phyloP scores from a whole-genome alignment of 495 filamentous ascomycete genomes.

The Venustampulla echinocandica region DNA sequence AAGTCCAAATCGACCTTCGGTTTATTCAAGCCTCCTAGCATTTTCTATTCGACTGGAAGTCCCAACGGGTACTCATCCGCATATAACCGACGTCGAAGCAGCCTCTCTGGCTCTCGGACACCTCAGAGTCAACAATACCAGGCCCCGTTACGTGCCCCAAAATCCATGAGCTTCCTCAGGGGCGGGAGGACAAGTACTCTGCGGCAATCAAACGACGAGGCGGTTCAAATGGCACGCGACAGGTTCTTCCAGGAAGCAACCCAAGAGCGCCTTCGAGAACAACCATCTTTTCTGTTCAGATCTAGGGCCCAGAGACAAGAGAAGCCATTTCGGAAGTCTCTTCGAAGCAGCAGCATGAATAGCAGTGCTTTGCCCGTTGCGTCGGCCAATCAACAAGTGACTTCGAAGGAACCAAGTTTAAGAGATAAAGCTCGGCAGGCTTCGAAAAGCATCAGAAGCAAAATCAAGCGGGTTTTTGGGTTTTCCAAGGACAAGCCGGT shows the following conservation, averaged over 20 bases:
- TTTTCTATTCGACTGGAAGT: conserved; percentile 21
- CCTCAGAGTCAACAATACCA: conserved; percentile 7
- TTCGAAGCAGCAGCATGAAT: conserved; percentile 41
- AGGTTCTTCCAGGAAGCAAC: conserved; percentile 36
- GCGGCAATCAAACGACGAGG: conserved; percentile 34
- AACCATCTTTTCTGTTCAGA: conserved; percentile 41
- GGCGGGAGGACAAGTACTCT: conserved; percentile 24
- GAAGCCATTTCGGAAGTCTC: conserved; percentile 50
- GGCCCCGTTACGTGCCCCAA: conserved; percentile 26
- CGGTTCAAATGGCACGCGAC: conserved; percentile 38
- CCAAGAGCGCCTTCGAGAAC: conserved; percentile 28
- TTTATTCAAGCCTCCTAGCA: conserved; percentile 35
- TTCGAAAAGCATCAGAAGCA: conserved; percentile 52
- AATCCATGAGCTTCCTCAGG: conserved; percentile 57
- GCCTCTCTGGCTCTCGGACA: conserved; percentile 13
- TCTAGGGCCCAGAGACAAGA: conserved; percentile 37
- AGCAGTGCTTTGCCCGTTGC: conserved; percentile 25
- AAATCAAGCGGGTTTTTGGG: conserved; percentile 45
- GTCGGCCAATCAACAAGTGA: conserved; percentile 16
- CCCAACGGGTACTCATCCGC: conserved; percentile 9
- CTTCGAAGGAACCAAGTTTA: conserved; percentile 29
- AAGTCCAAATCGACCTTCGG: conserved; percentile 67
- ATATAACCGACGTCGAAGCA: conserved; percentile 3
- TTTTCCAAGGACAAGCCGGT: conserved; percentile 32
- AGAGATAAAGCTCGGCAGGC: conserved; percentile 48